Base-by-base conservation (phyloP, 169 alveolate species). In the Besnoitia besnoiti region DNA sequence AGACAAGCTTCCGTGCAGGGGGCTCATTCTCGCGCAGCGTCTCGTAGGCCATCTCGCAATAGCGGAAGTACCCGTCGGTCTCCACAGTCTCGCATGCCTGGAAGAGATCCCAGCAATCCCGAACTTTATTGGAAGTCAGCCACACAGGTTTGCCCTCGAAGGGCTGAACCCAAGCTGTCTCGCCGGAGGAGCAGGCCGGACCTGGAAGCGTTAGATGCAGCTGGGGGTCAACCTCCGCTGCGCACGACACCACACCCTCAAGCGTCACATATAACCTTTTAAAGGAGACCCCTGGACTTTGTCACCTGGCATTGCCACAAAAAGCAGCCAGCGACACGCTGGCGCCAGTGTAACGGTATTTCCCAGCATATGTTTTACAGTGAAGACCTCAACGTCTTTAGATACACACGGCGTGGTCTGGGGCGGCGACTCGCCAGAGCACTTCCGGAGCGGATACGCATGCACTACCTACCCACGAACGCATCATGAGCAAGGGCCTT, bases 61-160 rank as follows among this genome's bases (percentile, higher is more conserved):
- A 40, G 47, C 55, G 14, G 55, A 77, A 77, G 40, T 40, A 77
- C 24, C 87, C 87, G 44, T 37, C 47, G 87, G 35, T 77, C 42
- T 77, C 87, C 87, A 77, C 59, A 0, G 87, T 40, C 59, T 77
- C 87, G 59, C 87, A 77, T 30, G 87, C 59, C 55, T 77, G 61
- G 55, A 77, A 77, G 49, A 77, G 87, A 44, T 77, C 87, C 87
- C 87, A 77, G 87, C 87, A 77, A 7, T 77, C 87, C 37, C 87
- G 55, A 14, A 77, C 33, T 44, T 30, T 8, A 55, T 77, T 77
- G 87, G 50, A 40, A 27, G 59, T 5, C 55, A 77, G 12, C 87
- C 87, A 77, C 7, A 77, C 5, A 44, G 87, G 87, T 24, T 44
- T 77, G 7, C 59, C 49, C 37, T 42, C 87, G 59, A 77, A 77